Conservation (phyloP, 176 grass and related monocot species). For the Phyllostachys edulis region DNA sequence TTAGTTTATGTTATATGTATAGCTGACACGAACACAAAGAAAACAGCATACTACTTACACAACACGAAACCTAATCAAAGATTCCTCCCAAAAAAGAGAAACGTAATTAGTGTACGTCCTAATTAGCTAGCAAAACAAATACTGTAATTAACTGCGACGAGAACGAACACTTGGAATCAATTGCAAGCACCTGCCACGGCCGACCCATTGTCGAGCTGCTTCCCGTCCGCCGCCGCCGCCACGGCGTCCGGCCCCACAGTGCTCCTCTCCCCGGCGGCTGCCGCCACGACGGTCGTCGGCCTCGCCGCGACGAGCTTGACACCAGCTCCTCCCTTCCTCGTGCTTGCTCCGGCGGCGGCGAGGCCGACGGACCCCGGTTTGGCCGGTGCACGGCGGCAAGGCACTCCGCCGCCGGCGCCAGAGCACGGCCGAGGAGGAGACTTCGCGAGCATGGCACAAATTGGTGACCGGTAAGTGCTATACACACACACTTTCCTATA, state of each 20-base stretch:
- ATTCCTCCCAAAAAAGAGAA: not conserved
- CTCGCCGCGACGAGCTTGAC: slow-evolving; percentile 11
- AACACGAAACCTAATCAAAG: not conserved
- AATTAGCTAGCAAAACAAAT: not conserved
- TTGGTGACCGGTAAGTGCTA: not conserved
- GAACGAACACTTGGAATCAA: not conserved
- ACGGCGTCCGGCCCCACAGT: not conserved
- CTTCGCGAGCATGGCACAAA: slow-evolving; percentile 25
- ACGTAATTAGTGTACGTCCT: not conserved
- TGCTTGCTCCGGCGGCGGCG: not conserved
- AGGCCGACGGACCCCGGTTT: not conserved
- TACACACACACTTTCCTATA: not conserved
- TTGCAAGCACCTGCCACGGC: not conserved
- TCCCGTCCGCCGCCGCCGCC: not conserved
- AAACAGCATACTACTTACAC: not conserved
- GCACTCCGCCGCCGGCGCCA: not conserved
- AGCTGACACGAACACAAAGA: not conserved
- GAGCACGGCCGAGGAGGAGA: not conserved
- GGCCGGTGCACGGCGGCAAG: not conserved
- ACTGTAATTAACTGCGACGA: not conserved
- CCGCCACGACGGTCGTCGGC: not conserved
- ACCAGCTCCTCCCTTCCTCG: not conserved
- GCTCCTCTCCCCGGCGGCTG: slow-evolving; percentile 8
- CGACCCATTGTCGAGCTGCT: slow-evolving; percentile 17
- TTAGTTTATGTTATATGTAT: not conserved